These are phyloP conservation scores for Russula sp. DNA, from an alignment of 768 basidiomycete species.

Conservation along the genomic window DNA sequence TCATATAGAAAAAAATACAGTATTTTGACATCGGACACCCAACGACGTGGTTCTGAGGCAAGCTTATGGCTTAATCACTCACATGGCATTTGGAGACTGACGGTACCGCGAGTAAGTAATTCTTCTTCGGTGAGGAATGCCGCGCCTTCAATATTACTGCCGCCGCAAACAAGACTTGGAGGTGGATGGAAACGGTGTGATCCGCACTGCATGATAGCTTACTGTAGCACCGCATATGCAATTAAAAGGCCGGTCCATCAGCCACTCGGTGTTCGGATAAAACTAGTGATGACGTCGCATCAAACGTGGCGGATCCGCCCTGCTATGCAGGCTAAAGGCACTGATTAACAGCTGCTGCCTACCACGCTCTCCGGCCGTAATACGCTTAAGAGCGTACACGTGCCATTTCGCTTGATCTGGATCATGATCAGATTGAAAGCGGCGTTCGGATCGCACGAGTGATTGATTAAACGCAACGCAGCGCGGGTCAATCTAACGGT, in stretches of 20 bases:
- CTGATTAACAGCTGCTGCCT: slow-evolving; percentile 36
- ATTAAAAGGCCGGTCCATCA: slow-evolving; percentile 60
- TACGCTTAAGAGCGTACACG: slow-evolving; percentile 45
- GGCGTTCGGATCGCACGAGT: slow-evolving; percentile 60
- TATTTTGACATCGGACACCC: neutral
- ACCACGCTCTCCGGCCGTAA: slow-evolving; percentile 41
- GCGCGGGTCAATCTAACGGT: neutral
- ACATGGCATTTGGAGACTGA: neutral
- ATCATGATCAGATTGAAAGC: slow-evolving; percentile 52
- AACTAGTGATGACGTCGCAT: slow-evolving; percentile 39
- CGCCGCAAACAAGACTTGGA: slow-evolving; percentile 16
- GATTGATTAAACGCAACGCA: slow-evolving; percentile 45
- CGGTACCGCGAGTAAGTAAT: slow-evolving; percentile 2
- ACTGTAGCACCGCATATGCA: slow-evolving; percentile 46
- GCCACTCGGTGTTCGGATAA: slow-evolving; percentile 69
- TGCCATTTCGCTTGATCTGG: slow-evolving; percentile 46
- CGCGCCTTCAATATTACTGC: slow-evolving; percentile 14
- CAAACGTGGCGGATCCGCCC: slow-evolving; percentile 26
- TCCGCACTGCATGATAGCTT: neutral
- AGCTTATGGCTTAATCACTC: neutral
- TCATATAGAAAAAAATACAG: neutral
- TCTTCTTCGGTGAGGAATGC: slow-evolving; percentile 7
- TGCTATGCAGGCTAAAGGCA: slow-evolving; percentile 14
- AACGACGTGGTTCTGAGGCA: neutral
- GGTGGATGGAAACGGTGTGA: neutral